Evolutionary conservation across 108 stramenopile genomes (phyloP), one percentile per base, ranked within the genome.

Genomic region (Schizochytrium sp.): DNA sequence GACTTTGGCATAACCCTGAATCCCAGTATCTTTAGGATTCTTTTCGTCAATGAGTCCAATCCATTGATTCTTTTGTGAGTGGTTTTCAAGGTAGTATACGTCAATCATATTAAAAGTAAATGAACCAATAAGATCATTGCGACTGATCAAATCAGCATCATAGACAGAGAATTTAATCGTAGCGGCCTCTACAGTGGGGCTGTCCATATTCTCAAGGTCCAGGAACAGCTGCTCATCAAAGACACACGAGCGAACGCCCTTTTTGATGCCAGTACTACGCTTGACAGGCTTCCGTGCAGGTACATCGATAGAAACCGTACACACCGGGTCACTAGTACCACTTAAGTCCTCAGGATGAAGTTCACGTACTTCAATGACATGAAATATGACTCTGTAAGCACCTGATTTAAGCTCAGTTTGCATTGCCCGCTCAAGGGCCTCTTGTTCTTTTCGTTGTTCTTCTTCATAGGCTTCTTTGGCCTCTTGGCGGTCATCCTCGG

Each of bases 341-440:
- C 91, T 87, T 46, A 83, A 44, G 61, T 94, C 92, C 72, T 94
- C 93, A 19, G 88, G 92, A 69, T 95, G 94, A 44, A 95, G 91
- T 41, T 93, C 92, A 41, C 93, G 61, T 4, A 57, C 92, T 88
- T 95, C 94, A 57, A 94, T 94, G 58, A 94, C 61, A 72, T 94
- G 94, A 40, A 95, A 93, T 73, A 93, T 91, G 45, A 95, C 56
- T 87, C 93, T 91, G 76, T 94, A 94, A 87, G 94, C 94, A 3
- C 94, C 93, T 4, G 87, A 40, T 42, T 87, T 88, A 19, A 95
- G 58, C 12, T 90, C 83, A 28, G 92, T 73, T 83, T 73, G 57
- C 41, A 87, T 44, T 4, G 89, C 44, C 3, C 15, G 83, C 42
- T 57, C 92, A 61, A 56, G 89, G 38, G 90, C 42, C 60, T 92